These are phyloP conservation scores for Mycena alexandri DNA, from an alignment of 768 basidiomycete genomes.

Conservation along the genomic window DNA sequence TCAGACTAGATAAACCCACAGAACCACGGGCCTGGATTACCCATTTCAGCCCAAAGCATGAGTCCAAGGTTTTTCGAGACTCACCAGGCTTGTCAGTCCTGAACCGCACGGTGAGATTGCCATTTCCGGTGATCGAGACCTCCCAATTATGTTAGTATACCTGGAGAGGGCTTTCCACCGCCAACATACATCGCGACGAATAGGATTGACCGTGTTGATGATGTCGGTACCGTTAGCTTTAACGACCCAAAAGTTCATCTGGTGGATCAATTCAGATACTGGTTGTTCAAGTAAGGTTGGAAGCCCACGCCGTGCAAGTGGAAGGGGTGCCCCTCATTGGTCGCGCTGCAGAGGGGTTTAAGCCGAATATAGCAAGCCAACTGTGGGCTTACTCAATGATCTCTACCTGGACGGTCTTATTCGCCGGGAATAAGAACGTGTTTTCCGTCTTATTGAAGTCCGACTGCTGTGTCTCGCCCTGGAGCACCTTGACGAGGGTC, in stretches of 20 bases:
- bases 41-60: not conserved
- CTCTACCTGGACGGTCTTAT: constrained; percentile 53
- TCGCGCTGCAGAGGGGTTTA: not conserved
- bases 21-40: constrained; percentile 9
- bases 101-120: constrained; percentile 59
- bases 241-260: constrained; percentile 53
- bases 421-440: constrained; percentile 54
- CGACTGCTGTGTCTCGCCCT: constrained; percentile 44
- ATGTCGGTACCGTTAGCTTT: constrained; percentile 49
- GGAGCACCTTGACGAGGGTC: constrained; percentile 48
- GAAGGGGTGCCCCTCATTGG: constrained; percentile 39
- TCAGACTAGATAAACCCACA: not conserved
- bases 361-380: constrained; percentile 18
- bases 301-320: constrained; percentile 43
- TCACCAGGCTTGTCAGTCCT: constrained; percentile 54
- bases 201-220: constrained; percentile 63
- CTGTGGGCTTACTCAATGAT: constrained; percentile 44
- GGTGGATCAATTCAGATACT: not conserved
- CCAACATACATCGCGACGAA: constrained; percentile 44
- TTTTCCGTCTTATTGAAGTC: constrained; percentile 52
- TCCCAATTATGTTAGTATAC: constrained; percentile 11
- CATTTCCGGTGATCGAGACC: constrained; percentile 23
- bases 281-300: not conserved
- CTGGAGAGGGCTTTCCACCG: not conserved
- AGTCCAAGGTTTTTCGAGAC: not conserved